Percentiles rank a stretch among this genome's conserved stretches.
phyloP scores from a whole-genome alignment of 148 eudicot species.

The Gaultheria prostrata region DNA sequence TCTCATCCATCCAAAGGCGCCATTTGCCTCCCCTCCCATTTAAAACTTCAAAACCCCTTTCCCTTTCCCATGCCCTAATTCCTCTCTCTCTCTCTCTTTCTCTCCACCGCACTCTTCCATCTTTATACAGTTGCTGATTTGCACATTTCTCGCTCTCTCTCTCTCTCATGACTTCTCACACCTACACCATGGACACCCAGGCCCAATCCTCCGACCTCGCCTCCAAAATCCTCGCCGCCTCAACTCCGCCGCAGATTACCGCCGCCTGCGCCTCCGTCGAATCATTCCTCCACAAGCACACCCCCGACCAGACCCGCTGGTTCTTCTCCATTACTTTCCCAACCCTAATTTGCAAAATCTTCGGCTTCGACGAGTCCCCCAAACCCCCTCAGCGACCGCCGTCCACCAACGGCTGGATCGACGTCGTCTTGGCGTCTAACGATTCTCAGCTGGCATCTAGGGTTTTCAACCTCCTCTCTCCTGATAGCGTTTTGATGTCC shows the following conservation, averaged over 20 bases:
- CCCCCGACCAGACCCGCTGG: constrained; percentile 70
- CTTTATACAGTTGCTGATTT: neutral
- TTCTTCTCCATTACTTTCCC: constrained; percentile 92
- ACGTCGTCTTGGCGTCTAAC: constrained; percentile 30
- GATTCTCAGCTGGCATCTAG: constrained; percentile 49
- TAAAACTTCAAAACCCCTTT: constrained; percentile 23
- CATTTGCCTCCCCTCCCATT: constrained; percentile 34
- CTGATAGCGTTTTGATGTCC: constrained; percentile 54
- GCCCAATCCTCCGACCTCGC: constrained; percentile 74
- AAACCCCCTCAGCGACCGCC: constrained; percentile 32
- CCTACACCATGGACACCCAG: constrained; percentile 64
- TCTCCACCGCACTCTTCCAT: neutral
- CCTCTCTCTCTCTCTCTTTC: neutral
- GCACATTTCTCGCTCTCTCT: neutral
- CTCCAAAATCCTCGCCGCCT: constrained; percentile 50
- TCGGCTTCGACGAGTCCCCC: constrained; percentile 68
- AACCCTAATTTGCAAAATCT: constrained; percentile 64
- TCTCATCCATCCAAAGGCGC: constrained; percentile 24
- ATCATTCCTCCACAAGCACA: constrained; percentile 52
- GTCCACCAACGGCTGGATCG: constrained; percentile 57
- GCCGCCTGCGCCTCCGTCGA: constrained; percentile 57
- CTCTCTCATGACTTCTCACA: constrained; percentile 54
- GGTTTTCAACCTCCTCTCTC: constrained; percentile 56
- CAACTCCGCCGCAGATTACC: constrained; percentile 54
- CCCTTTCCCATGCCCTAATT: neutral